Percentiles rank a stretch among this genome's conserved stretches.
These are phyloP conservation scores for Stylonectria norvegica DNA, from an alignment of 2,329 filamentous ascomycete species.

Conservation along the genomic window DNA sequence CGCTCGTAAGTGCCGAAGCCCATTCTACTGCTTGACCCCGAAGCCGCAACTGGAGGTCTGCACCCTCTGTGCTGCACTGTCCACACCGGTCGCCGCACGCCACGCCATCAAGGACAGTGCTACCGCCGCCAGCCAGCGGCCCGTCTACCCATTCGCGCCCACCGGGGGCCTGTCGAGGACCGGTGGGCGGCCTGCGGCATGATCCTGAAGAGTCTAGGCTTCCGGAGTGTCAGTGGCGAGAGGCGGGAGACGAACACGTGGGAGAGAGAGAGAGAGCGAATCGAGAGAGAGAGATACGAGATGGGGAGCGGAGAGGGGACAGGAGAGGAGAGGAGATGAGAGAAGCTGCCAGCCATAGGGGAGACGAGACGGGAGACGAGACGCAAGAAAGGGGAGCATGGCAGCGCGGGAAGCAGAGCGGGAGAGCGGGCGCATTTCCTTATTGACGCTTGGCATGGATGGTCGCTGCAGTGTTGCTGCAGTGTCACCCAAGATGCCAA, in stretches of 20 bases:
- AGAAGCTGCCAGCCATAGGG: too few species aligned
- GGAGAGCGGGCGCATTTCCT: constrained; percentile 1
- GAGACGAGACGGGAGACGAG: constrained; percentile 20
- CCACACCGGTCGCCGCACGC: constrained; percentile 27
- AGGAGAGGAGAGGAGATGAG: too few species aligned
- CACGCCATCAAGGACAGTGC: constrained; percentile 16
- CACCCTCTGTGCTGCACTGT: constrained; percentile 20
- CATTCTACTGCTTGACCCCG: constrained; percentile 29
- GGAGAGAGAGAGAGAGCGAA: too few species aligned
- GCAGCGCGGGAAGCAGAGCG: constrained; percentile 9
- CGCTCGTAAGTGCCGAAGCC: constrained; percentile 29
- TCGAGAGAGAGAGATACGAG: too few species aligned
- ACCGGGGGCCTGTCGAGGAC: constrained; percentile 6
- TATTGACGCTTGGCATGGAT: constrained; percentile 2
- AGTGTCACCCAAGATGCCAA: constrained; percentile 11
- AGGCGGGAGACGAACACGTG: too few species aligned
- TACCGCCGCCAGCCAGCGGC: constrained; percentile 3
- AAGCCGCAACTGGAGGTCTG: constrained; percentile 27
- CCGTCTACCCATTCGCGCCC: constrained; percentile 14
- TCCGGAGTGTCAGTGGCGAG: too few species aligned
- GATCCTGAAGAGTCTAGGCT: background rate
- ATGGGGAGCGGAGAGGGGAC: too few species aligned
- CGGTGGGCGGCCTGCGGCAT: constrained; percentile 2
- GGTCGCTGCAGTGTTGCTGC: constrained; percentile 12
- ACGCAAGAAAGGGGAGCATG: constrained; percentile 9